Evolutionary conservation across 2,329 filamentous ascomycete species (phyloP).

Genomic region (Tolypocladium ophioglossoides): DNA sequence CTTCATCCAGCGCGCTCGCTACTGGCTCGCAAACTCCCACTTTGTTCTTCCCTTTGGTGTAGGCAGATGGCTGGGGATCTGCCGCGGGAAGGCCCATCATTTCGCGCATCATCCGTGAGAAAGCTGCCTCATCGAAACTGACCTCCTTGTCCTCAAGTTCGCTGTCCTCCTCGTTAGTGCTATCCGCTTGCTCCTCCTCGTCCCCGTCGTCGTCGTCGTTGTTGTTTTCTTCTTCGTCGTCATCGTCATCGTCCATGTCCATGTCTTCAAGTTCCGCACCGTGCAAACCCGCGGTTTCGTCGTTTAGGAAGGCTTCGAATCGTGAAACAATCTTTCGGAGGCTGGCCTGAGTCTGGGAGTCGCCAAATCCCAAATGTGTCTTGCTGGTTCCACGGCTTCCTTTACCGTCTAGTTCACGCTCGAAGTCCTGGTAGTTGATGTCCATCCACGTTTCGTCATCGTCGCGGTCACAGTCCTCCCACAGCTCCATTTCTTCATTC

Average conservation of each 20-base stretch:
- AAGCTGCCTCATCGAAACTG: constrained; percentile 76
- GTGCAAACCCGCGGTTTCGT: constrained; percentile 70
- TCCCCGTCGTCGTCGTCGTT: constrained; percentile 43
- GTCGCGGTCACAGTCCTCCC: constrained; percentile 51
- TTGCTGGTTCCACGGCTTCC: constrained; percentile 15
- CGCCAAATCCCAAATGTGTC: constrained; percentile 43
- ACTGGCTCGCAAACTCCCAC: not conserved
- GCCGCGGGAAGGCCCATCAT: constrained; percentile 62
- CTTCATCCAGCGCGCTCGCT: constrained; percentile 24
- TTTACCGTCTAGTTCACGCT: constrained; percentile 58
- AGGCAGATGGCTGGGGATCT: not conserved
- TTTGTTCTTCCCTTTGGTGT: not conserved
- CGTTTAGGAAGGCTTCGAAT: constrained; percentile 87
- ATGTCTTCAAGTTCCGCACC: constrained; percentile 66
- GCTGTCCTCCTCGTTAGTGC: constrained; percentile 42
- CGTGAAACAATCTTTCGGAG: constrained; percentile 83
- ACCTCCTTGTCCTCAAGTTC: constrained; percentile 65
- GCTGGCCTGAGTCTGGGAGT: constrained; percentile 59
- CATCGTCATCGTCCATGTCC: constrained; percentile 51
- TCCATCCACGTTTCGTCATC: constrained; percentile 89
- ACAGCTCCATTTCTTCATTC: constrained; percentile 60
- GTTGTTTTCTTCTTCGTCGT: constrained; percentile 37
- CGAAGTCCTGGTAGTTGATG: constrained; percentile 83
- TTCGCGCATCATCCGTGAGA: constrained; percentile 79
- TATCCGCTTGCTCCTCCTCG: constrained; percentile 35